Evolutionary conservation across 2,329 filamentous ascomycete genomes (phyloP), one percentile per base, ranked within the genome.

Genomic region (Fusarium setosum): DNA sequence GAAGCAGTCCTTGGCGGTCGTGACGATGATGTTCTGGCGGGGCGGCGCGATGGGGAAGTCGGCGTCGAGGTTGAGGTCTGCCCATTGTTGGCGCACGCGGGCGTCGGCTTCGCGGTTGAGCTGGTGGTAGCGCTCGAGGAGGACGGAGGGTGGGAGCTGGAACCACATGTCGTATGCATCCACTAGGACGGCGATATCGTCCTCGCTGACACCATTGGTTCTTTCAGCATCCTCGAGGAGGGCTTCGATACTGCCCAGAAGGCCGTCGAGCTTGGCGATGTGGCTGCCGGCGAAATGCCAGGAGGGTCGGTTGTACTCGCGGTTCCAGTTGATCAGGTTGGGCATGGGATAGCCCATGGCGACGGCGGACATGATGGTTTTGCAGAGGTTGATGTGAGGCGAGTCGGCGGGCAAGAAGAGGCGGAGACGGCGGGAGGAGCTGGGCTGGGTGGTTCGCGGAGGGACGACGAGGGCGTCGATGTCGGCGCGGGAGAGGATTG

Each of bases 161-260:
- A 80, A 80, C 77, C 77, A 80, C 34, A 77, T 65, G 38, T 80
- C 76, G 59, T 80, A 75, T 0, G 77, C 75, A 21, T 80, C 78
- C 2, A 80, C 74, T n/a, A 80, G 65, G 0, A 80, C 64, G 1
- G 74, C 73, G 1, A 80, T 57, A 53, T 79, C 76, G 11, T 79
- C 68, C 7, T 77, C 70, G 6, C 63, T 51, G 1, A 47, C 71
- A 29, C 67, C 63, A 5, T 63, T 51, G 26, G 59, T 52, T 3
- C 55, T 45, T 29, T 52, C 11, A 1, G 32, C 48, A 23, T 69
- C 56, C 0, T 68, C 62, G 5, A 78, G 68, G 1, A 78, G 58
- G 1, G 68, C 68, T 29, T 77, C 68, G 9, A 77, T 73, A 17
- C 67, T 74, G 2, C 66, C 70, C 0, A 78, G 61, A 4, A 78